These are phyloP conservation scores for Rhypophila decipiens DNA, from an alignment of 495 filamentous ascomycete genomes.

Conservation along the genomic window DNA sequence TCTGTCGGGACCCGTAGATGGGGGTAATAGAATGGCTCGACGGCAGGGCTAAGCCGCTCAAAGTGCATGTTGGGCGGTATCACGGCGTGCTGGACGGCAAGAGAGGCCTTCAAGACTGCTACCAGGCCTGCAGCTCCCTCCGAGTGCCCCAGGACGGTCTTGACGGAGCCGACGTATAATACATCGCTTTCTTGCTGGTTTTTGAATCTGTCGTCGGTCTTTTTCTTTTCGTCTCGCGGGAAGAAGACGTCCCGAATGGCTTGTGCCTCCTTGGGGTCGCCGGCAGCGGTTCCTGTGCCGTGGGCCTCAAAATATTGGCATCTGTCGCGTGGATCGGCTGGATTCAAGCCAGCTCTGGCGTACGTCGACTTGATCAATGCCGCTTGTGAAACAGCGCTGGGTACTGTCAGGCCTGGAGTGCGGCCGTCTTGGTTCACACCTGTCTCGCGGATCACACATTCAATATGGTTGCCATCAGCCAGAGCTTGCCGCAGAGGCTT, in stretches of 20 bases:
- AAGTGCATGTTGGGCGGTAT: slow-evolving; percentile 39
- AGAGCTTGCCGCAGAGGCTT: slow-evolving; percentile 48
- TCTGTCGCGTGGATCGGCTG: slow-evolving; percentile 13
- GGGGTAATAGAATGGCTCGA: slow-evolving; percentile 13
- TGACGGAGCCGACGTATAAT: slow-evolving; percentile 47
- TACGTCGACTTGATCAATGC: slow-evolving; percentile 44
- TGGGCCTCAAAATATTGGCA: slow-evolving; percentile 44
- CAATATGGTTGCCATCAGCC: slow-evolving; percentile 45
- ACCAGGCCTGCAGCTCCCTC: slow-evolving; percentile 47
- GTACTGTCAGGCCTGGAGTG: slow-evolving; percentile 47
- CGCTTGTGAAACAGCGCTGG: slow-evolving; percentile 50
- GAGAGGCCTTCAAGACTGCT: slow-evolving; percentile 44
- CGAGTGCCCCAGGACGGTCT: slow-evolving; percentile 49
- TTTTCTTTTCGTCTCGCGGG: background rate
- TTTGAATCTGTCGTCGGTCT: background rate
- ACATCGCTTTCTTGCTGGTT: slow-evolving; percentile 13
- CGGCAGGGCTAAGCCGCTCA: slow-evolving; percentile 39
- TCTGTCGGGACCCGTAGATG: slow-evolving; percentile 21
- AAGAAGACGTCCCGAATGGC: slow-evolving; percentile 37
- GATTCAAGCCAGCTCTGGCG: slow-evolving; percentile 33
- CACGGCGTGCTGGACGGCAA: slow-evolving; percentile 42
- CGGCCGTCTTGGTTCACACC: slow-evolving; percentile 50
- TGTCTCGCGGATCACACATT: slow-evolving; percentile 52
- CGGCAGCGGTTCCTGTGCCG: slow-evolving; percentile 14
- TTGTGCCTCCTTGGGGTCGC: slow-evolving; percentile 10